These are phyloP conservation scores for Rhypophila decipiens DNA, from an alignment of 495 filamentous ascomycete species.

Conservation along the genomic window DNA sequence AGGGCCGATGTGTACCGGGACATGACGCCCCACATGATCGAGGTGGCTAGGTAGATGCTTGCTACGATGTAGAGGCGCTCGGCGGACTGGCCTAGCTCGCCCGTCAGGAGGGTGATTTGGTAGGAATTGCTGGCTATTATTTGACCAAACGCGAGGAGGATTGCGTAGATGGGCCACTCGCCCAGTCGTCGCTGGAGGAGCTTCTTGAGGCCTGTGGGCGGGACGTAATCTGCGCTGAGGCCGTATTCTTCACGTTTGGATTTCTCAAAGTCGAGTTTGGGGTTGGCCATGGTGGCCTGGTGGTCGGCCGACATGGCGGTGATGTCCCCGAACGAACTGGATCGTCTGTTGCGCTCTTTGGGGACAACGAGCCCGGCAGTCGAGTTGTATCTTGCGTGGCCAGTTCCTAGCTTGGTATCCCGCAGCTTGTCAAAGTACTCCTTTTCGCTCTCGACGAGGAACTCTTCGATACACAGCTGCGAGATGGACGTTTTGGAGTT, in stretches of 20 bases:
- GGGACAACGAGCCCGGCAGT: not conserved
- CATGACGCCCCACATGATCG: constrained; percentile 41
- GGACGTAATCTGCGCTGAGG: constrained; percentile 54
- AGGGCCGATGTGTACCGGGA: constrained; percentile 8
- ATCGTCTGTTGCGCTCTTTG: constrained; percentile 8
- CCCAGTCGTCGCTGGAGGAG: constrained; percentile 20
- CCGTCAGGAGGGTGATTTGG: constrained; percentile 56
- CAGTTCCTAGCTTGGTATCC: constrained; percentile 37
- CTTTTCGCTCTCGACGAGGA: constrained; percentile 52
- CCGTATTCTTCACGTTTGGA: constrained; percentile 44
- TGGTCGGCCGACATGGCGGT: constrained; percentile 12
- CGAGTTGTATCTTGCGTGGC: constrained; percentile 26
- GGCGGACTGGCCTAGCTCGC: constrained; percentile 49
- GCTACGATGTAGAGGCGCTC: constrained; percentile 53
- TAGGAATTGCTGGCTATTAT: constrained; percentile 59
- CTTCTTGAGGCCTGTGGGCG: constrained; percentile 56
- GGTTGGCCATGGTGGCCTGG: constrained; percentile 30
- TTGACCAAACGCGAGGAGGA: constrained; percentile 60
- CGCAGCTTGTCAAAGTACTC: constrained; percentile 52
- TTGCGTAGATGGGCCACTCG: constrained; percentile 64
- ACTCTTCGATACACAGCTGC: constrained; percentile 55
- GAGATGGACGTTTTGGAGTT: constrained; percentile 47
- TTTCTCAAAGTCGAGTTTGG: constrained; percentile 13
- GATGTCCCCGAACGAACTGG: constrained; percentile 30
- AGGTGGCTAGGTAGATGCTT: constrained; percentile 49